Percentiles rank a stretch among this genome's conserved stretches.
Evolutionary conservation across 2,329 filamentous ascomycete genomes (phyloP).

Genomic region (Knufia petricola): DNA sequence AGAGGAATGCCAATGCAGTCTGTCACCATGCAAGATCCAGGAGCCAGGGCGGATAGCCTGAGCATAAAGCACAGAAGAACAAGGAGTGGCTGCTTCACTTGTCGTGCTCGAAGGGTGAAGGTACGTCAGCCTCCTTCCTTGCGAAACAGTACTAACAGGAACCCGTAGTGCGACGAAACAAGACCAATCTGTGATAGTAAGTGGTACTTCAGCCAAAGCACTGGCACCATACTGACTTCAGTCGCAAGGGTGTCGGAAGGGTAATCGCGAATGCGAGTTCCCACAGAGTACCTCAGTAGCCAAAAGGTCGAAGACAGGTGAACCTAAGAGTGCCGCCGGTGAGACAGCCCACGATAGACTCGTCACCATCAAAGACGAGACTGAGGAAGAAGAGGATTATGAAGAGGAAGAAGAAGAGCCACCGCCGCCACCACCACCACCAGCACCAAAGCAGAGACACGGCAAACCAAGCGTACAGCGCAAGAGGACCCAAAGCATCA

Average conservation of each 20-base stretch:
- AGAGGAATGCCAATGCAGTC: constrained; percentile 12
- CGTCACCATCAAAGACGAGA: constrained; percentile 23
- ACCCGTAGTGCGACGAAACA: constrained; percentile 73
- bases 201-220: constrained; percentile 25
- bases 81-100: constrained; percentile 88
- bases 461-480: constrained; percentile 9
- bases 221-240: constrained; percentile 9
- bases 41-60: constrained; percentile 40
- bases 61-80: constrained; percentile 73
- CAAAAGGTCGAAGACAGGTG: constrained; percentile 32
- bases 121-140: constrained; percentile 27
- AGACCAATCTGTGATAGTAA: constrained; percentile 72
- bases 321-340: constrained; percentile 30
- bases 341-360: constrained; percentile 8
- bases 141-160: constrained; percentile 2
- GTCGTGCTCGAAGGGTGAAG: constrained; percentile 77
- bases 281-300: constrained; percentile 55
- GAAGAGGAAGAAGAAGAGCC: constrained; percentile 1
- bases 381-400: constrained; percentile 19
- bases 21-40: constrained; percentile 28
- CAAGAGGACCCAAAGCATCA: constrained; percentile 17
- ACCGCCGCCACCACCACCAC: not conserved
- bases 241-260: constrained; percentile 70
- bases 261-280: constrained; percentile 81
- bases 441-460: constrained; percentile 3